These are phyloP conservation scores for Scolecobasidium constrictum DNA, from an alignment of 2,329 filamentous ascomycete genomes.

Conservation along the genomic window DNA sequence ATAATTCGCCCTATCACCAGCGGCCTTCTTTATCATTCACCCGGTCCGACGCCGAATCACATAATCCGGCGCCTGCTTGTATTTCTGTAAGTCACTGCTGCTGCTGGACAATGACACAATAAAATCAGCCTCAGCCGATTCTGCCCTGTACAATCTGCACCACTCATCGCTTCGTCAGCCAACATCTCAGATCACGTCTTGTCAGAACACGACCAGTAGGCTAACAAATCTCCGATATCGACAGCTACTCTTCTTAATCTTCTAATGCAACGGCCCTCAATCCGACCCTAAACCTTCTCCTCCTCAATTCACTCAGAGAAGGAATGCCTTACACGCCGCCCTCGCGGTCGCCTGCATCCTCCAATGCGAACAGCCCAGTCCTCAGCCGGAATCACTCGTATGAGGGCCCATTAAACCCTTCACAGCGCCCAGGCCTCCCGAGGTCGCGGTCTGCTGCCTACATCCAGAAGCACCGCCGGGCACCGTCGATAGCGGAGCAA, in stretches of 20 bases:
- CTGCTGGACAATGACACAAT: neutral
- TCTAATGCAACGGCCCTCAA: slow-evolving; percentile 23
- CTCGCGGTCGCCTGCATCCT: slow-evolving; percentile 49
- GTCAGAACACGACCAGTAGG: neutral
- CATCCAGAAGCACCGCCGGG: slow-evolving; percentile 49
- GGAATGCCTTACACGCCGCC: slow-evolving; percentile 85
- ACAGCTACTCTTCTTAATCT: slow-evolving; percentile 14
- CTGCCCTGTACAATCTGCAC: neutral
- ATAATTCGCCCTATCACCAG: neutral
- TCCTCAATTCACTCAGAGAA: slow-evolving; percentile 18
- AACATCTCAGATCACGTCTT: neutral
- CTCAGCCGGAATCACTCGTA: slow-evolving; percentile 41
- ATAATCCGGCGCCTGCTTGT: neutral
- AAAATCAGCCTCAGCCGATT: neutral
- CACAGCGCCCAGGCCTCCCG: slow-evolving; percentile 31
- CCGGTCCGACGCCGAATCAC: neutral
- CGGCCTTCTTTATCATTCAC: neutral
- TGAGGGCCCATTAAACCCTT: slow-evolving; percentile 24
- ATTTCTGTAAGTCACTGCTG: neutral
- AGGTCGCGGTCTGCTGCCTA: slow-evolving; percentile 46
- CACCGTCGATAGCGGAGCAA: slow-evolving; percentile 52
- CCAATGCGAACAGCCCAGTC: slow-evolving; percentile 40
- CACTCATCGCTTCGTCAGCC: neutral
- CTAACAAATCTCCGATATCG: too few species aligned
- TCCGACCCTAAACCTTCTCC: slow-evolving; percentile 17